A percentile compares a stretch with the other conserved stretches of the same genome.
Evolutionary conservation across 2,329 filamentous ascomycete genomes (phyloP).

Genomic region (Fusarium haematococcum): DNA sequence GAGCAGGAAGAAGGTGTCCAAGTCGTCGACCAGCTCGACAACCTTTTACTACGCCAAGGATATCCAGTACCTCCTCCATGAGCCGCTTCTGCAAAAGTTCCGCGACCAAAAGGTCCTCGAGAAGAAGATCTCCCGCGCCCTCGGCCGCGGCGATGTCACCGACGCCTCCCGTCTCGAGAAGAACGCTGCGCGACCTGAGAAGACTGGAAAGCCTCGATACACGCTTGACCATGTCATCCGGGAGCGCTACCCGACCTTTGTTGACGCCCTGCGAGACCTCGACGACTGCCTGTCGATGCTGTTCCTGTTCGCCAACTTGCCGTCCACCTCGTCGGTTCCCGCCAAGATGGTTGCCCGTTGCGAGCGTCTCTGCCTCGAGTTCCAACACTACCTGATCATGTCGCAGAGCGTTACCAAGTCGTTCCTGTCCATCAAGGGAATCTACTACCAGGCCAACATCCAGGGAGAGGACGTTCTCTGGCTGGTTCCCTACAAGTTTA

Average conservation of each 20-base stretch:
- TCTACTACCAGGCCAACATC: constrained; percentile 98
- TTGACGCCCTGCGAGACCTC: constrained; percentile 91
- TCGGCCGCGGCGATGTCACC: constrained; percentile 90
- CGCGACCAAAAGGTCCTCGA: constrained; percentile 96
- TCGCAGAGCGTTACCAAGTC: constrained; percentile 94
- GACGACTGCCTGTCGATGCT: constrained; percentile 98
- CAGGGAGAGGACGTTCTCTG: constrained; percentile 97
- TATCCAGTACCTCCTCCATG: constrained; percentile 97
- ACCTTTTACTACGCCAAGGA: constrained; percentile 96
- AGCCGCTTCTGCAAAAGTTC: constrained; percentile 93
- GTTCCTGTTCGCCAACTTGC: constrained; percentile 96
- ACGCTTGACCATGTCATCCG: constrained; percentile 97
- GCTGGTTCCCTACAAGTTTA: constrained; percentile 98
- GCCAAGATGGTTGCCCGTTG: constrained; percentile 96
- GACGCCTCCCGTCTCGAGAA: constrained; percentile 88
- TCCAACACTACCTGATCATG: constrained; percentile 96
- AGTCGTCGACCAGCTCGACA: constrained; percentile 88
- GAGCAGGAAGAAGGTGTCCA: constrained; percentile 96
- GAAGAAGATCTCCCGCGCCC: constrained; percentile 95
- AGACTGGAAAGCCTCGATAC: constrained; percentile 89
- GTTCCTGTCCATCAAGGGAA: constrained; percentile 98
- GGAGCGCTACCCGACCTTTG: constrained; percentile 97
- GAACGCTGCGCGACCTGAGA: constrained; percentile 89
- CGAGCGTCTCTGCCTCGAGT: constrained; percentile 92
- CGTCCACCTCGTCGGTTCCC: constrained; percentile 88